Conservation (phyloP, 805 yeast genomes). For the Yarrowia phangngaensis region DNA sequence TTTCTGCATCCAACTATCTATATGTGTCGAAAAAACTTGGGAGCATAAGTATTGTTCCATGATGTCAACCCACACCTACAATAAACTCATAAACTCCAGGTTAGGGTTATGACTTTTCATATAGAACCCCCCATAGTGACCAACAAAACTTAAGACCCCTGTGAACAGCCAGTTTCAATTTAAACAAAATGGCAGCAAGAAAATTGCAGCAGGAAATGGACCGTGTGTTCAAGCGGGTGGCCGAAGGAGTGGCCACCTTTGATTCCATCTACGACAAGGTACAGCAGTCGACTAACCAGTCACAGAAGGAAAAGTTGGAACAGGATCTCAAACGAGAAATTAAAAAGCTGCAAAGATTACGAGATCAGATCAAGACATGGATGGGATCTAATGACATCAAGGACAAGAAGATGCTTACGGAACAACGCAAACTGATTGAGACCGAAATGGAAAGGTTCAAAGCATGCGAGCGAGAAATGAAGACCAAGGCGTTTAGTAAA, state of each 20-base stretch:
- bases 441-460: conserved; percentile 89
- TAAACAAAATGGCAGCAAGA: conserved; percentile 19
- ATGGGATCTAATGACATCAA: conserved; percentile 85
- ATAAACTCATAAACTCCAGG: conserved; percentile 16
- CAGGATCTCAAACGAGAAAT: conserved; percentile 87
- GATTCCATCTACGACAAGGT: conserved; percentile 84
- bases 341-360: conserved; percentile 84
- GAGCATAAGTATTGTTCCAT: no score
- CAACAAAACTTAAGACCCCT: no score
- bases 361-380: conserved; percentile 97
- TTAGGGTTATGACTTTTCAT: conserved; percentile 14
- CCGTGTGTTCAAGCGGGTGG: conserved; percentile 84
- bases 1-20: no score
- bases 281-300: conserved; percentile 70
- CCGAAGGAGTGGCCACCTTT: conserved; percentile 83
- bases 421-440: conserved; percentile 63
- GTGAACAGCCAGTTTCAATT: no score
- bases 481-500: conserved; percentile 88
- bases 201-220: conserved; percentile 61
- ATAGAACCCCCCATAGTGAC: background rate
- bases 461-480: conserved; percentile 87
- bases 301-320: conserved; percentile 92
- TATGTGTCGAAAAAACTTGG: no score
- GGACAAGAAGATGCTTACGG: conserved; percentile 76
- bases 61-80: no score